These are phyloP conservation scores for Rhodomyrtus psidioides DNA, from an alignment of 441 rosid species.

Conservation along the genomic window DNA sequence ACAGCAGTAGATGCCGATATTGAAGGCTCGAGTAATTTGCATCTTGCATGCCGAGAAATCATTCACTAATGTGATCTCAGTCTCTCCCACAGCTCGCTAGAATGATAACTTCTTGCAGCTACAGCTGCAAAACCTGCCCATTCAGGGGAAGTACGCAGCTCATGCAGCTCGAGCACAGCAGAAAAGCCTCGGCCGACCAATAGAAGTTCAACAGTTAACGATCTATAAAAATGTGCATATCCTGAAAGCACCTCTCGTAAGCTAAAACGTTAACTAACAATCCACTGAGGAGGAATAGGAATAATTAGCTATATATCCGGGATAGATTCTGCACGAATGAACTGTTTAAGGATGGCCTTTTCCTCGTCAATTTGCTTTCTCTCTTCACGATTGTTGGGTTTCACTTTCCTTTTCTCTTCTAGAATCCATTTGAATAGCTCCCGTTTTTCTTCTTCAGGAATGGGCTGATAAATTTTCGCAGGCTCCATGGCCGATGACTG, in stretches of 20 bases:
- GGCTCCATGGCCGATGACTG: conserved; percentile 2
- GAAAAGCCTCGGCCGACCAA: background rate
- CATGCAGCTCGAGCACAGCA: background rate
- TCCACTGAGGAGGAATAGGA: background rate
- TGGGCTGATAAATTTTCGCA: conserved; percentile 31
- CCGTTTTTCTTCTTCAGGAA: conserved; percentile 64
- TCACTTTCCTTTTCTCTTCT: conserved; percentile 66
- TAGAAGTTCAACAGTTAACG: background rate
- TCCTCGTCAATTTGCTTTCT: conserved; percentile 55
- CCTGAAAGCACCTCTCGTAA: background rate
- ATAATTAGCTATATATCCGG: conserved; percentile 34
- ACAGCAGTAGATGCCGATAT: background rate
- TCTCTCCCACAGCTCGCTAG: background rate
- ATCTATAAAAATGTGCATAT: background rate
- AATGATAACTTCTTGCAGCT: background rate
- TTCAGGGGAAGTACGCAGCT: background rate
- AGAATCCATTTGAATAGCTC: conserved; percentile 73
- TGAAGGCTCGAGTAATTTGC: background rate
- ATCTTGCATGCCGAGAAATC: background rate
- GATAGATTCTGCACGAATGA: conserved; percentile 39
- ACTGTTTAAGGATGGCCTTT: conserved; percentile 60
- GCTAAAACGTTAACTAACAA: background rate
- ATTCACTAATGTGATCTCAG: background rate
- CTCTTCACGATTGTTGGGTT: conserved; percentile 38
- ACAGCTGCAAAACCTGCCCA: background rate